These are phyloP conservation scores for Inga leiocalycina DNA, from an alignment of 306 rosid species.

Conservation along the genomic window DNA sequence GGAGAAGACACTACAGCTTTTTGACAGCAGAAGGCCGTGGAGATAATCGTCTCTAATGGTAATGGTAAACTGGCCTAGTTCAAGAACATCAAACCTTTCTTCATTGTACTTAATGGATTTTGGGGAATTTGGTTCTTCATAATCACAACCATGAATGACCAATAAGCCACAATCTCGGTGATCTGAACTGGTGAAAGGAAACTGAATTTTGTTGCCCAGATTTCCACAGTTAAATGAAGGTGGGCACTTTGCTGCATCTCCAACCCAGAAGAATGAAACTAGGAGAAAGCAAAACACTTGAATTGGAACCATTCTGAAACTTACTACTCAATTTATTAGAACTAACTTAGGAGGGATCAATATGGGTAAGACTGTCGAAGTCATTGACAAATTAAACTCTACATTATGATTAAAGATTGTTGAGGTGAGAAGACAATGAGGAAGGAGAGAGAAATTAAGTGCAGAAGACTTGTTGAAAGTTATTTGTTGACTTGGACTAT, in stretches of 20 bases:
- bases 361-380: too few species aligned
- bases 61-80: background rate
- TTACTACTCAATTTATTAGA: too few species aligned
- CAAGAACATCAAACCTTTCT: background rate
- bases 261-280: background rate
- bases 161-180: conserved; percentile 23
- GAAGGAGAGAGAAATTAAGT: too few species aligned
- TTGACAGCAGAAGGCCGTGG: background rate
- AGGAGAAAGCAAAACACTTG: background rate
- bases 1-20: background rate
- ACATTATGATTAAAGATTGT: too few species aligned
- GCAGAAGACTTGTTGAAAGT: too few species aligned
- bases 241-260: background rate
- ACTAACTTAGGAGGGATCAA: too few species aligned
- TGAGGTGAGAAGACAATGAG: too few species aligned
- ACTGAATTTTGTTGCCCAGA: background rate
- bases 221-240: conserved; percentile 21
- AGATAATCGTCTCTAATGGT: background rate
- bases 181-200: conserved; percentile 17
- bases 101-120: conserved; percentile 5
- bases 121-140: background rate
- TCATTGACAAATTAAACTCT: background rate
- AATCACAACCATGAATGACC: conserved; percentile 5
- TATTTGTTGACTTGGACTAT: background rate
- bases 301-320: background rate